These are phyloP conservation scores for Earliella scabrosa DNA, from an alignment of 1,284 basidiomycete genomes.

Conservation along the genomic window DNA sequence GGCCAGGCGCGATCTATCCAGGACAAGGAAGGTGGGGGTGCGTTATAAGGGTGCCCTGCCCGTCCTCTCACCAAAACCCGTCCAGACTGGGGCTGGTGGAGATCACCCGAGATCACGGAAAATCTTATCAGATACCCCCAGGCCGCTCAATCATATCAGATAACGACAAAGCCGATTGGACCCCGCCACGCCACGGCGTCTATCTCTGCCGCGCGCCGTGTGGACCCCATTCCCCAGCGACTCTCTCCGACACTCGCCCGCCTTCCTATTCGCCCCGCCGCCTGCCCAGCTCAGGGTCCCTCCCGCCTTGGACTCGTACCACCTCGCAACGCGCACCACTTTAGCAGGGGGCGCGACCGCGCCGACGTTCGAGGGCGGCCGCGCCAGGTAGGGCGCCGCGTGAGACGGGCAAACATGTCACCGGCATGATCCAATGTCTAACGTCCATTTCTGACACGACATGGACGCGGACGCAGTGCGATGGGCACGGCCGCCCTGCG, in stretches of 20 bases:
- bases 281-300: background rate
- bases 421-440: conserved; percentile 1
- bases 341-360: background rate
- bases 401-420: background rate
- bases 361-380: background rate
- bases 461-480: no score
- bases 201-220: background rate
- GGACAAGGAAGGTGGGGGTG: conserved; percentile 16
- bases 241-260: background rate
- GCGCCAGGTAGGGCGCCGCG: background rate
- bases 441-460: no score
- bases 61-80: background rate
- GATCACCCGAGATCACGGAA: conserved; percentile 9
- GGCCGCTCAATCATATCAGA: conserved; percentile 24
- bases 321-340: background rate
- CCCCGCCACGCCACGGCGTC: conserved; percentile 2
- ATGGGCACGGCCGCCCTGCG: no score
- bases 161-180: conserved; percentile 22
- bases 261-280: conserved; percentile 1
- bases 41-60: conserved; percentile 19
- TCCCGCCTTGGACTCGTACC: background rate
- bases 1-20: conserved; percentile 19
- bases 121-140: conserved; percentile 24
- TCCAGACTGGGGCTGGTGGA: background rate
- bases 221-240: no score